Evolutionary conservation across 2,329 filamentous ascomycete species (phyloP), one percentile per base, ranked within the genome.

Genomic region (Rhexocercosporidium sp.): DNA sequence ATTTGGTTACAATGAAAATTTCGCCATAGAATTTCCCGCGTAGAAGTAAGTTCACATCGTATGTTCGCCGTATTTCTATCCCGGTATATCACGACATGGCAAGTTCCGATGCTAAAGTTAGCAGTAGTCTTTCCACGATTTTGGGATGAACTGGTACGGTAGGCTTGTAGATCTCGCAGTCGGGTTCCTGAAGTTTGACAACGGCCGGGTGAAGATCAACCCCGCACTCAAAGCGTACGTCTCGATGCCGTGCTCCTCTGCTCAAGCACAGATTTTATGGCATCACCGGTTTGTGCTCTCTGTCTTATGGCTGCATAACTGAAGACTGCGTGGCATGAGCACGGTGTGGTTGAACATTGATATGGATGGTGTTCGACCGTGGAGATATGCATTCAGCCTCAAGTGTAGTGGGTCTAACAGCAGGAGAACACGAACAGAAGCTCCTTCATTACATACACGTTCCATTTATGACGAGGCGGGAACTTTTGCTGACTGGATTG

Each of bases 101-200:
- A 53, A 53, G 16, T 53, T 53, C 49, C 27, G 25, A 14, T 53
- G 49, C n/a, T n/a, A n/a, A n/a, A n/a, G n/a, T n/a, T n/a, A n/a
- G n/a, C n/a, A n/a, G n/a, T n/a, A n/a, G n/a, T n/a, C n/a, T n/a
- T n/a, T n/a, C n/a, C n/a, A n/a, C n/a, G n/a, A n/a, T n/a, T 29
- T 54, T 44, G 39, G 16, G 39, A 44, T 16, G 39, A 44, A 44
- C 39, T 12, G 2, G 6, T 4, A 44, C n/a, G n/a, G 18, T 18
- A 25, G 9, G 20, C n/a, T 49, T 56, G 29, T 14, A 39, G 31
- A 34, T 56, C 29, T 14, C 31, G 31, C n/a, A 5, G 11, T 56
- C 53, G 54, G 34, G 54, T 57, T 57, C 34, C 54, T 57, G 54
- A 41, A 27, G 29, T 39, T 27, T 41, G 20, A 41, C 31, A 57